Base-by-base conservation (phyloP, 345 rosid species). In the Arabis alpina region DNA sequence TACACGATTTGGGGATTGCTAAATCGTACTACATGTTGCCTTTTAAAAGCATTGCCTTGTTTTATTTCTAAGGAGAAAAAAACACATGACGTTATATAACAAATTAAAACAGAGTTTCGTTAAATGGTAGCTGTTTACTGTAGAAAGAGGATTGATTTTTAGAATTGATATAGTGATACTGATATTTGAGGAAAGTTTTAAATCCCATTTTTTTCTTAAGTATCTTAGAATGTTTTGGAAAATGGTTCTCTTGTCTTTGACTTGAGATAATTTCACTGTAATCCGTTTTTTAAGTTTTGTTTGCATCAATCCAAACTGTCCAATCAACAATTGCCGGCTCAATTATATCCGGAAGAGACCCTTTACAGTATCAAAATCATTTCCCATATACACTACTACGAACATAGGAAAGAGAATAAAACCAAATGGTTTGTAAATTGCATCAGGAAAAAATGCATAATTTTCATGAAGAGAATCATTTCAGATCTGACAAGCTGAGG, bases 401-500 rank as follows among this genome's bases (percentile, higher is more conserved):
- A 66, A 40, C 61, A 27, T 40, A 41, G 42, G 28, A 11, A 52
- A 25, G 16, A 15, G n/a, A 14, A 30, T 13, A 54, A 0, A 27
- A 24, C 41, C 54, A 55, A 30, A 16, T 30, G 34, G n/a, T 68
- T 45, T 34, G 55, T 19, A 68, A 45, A 32, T n/a, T n/a, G n/a
- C n/a, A n/a, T n/a, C n/a, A n/a, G n/a, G n/a, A n/a, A n/a, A n/a
- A n/a, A n/a, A n/a, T n/a, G n/a, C n/a, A n/a, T n/a, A n/a, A n/a
- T n/a, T n/a, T 51, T 16, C 70, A 41, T 52, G 51, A 40, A 41
- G 41, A n/a, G 7, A 40, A 39, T 66, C 34, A 66, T 52, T 39
- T 40, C 28, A 52, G 34, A 40, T 6, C 70, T 53, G 61, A 66
- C 60, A 52, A 52, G 59, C 59, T 12, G 40, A 66, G 60, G 70